Base-by-base conservation (phyloP, 78 protist genomes). In the Pigoraptor vietnamica region DNA sequence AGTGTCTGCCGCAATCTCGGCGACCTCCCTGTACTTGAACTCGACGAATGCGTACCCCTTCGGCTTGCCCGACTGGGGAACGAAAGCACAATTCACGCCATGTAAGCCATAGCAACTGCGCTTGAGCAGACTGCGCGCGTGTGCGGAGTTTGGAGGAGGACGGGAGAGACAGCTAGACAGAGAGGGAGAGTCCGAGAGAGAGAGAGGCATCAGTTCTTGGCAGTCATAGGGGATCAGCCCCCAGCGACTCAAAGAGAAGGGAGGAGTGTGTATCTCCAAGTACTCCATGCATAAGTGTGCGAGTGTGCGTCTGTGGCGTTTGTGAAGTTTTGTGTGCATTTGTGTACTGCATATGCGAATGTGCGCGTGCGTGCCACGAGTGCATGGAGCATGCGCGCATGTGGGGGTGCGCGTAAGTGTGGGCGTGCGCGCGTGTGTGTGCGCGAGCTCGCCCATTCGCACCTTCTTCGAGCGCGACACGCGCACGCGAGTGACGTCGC, bases 41-140 rank as follows among this genome's bases (percentile, higher is more conserved):
- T 95, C 95, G n/a, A 96, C 87, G 37, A 95, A 97, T 25, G 97
- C 98, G 23, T 87, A 94, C 25, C 93, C 93, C 56, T 37, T 84
- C 21, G 96, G 33, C 2, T 87, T 10, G 1, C 94, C 94, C 1
- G 96, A 92, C 92, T 92, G 88, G 32, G 14, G 39, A 10, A 40
- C 38, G 35, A 32, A 34, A 90, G 33, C 32, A 48, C 32, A 90
- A 9, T 23, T 21, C 21, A 25, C 21, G 14, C 25, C 38, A 10
- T 2, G 24, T 2, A 10, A 40, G 23, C 88, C 1, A 89, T 25
- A 25, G 98, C 99, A 39, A 79, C 34, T 19, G 35, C 98, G 36
- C 98, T 97, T 87, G 39, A 35, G 90, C 36, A 23, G n/a, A n/a
- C n/a, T n/a, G n/a, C n/a, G n/a, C n/a, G n/a, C n/a, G n/a, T n/a